Base-by-base conservation (phyloP, 2,329 filamentous ascomycete species). In the Nemania sp. region DNA sequence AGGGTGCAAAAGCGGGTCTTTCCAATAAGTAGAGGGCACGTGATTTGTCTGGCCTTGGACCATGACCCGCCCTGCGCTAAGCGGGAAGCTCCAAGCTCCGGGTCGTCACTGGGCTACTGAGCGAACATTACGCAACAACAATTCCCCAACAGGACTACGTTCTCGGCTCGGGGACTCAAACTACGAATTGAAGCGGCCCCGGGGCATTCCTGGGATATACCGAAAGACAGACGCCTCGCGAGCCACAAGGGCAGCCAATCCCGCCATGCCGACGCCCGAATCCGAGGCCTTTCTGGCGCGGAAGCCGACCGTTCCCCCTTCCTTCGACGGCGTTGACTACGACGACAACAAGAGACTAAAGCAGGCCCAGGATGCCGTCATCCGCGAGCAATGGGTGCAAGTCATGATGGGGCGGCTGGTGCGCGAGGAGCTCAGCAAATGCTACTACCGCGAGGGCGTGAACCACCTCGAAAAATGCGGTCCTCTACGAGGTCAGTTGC, bases 401-500 rank as follows among this genome's bases (percentile, higher is more conserved):
- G 86, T 87, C 71, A 94, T 94, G 90, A 94, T 92, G 90, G 88
- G 88, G 53, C 81, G 90, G 57, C 76, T 94, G 60, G 88, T 94
- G 50, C 79, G 88, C 61, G 88, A 93, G 72, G 90, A 94, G 78
- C 78, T 94, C 77, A 81, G 86, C 73, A 93, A 91, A 77, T 94
- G 90, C 79, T 94, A 94, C 75, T 84, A 85, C 73, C 80, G 84
- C 64, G 88, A 94, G 75, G 90, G 90, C 52, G 88, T 92, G 62
- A 94, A 94, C 73, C 90, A 94, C 72, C 75, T 94, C 72, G 90
- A 93, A 80, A 94, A 93, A 77, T 94, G 90, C 73, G 89, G 89
- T 62, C 78, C 82, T 66, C 73, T 93, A 74, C 81, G 90, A 88
- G 89, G 90, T 94, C 72, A 80, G 87, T 77, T 33, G 24, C 26